Percentiles rank a stretch among this genome's conserved stretches.
phyloP scores from a whole-genome alignment of 495 filamentous ascomycete genomes.

The Neurospora sp. region DNA sequence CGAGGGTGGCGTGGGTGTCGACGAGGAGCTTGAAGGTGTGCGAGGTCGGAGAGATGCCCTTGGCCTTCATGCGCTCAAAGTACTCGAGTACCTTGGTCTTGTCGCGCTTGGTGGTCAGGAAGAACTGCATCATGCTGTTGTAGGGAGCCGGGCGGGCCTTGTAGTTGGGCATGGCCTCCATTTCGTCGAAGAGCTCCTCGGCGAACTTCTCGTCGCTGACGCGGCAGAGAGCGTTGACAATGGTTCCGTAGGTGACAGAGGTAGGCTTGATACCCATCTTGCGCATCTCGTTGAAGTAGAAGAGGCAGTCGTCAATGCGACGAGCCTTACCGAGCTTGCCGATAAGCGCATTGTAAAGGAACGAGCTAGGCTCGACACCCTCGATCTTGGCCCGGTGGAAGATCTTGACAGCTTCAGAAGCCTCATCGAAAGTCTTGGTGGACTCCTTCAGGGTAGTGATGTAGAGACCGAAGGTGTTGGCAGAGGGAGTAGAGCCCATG shows the following conservation, averaged over 20 bases:
- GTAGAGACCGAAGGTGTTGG: constrained; percentile 96
- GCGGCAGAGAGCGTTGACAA: constrained; percentile 94
- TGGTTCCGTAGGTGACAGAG: constrained; percentile 94
- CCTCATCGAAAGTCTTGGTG: constrained; percentile 94
- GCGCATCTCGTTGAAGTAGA: constrained; percentile 97
- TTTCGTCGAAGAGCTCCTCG: constrained; percentile 96
- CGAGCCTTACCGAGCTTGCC: constrained; percentile 96
- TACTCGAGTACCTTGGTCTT: constrained; percentile 89
- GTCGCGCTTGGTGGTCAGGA: constrained; percentile 93
- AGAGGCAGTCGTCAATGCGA: constrained; percentile 93
- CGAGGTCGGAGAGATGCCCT: constrained; percentile 79
- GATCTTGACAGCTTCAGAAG: constrained; percentile 91
- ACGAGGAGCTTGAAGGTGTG: constrained; percentile 98
- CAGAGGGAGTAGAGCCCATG: constrained; percentile 82
- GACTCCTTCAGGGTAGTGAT: constrained; percentile 96
- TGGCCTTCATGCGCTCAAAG: constrained; percentile 85
- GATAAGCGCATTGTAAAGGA: constrained; percentile 96
- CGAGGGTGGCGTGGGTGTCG: constrained; percentile 88
- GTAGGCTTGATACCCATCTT: constrained; percentile 85
- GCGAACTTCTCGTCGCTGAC: constrained; percentile 96
- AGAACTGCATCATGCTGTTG: constrained; percentile 99
- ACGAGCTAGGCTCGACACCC: constrained; percentile 88
- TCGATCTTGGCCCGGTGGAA: constrained; percentile 91
- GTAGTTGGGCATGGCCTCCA: constrained; percentile 98
- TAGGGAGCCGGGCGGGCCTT: constrained; percentile 94